Evolutionary conservation across 2,329 filamentous ascomycete genomes (phyloP), one percentile per base, ranked within the genome.

Genomic region (Arthroderma uncinatum): DNA sequence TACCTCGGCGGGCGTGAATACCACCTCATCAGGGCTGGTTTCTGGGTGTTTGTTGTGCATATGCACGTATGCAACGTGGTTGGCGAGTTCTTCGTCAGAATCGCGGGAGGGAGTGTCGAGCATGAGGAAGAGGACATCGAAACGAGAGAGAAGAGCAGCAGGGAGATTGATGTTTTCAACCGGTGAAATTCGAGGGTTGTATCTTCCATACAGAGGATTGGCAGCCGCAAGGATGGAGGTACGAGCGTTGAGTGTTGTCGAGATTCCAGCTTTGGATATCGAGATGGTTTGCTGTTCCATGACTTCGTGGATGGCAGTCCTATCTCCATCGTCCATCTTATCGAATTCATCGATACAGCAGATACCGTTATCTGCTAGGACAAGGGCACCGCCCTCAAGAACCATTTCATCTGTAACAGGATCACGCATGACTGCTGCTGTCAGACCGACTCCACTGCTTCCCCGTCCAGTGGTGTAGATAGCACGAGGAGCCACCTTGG

Each of bases 111-210:
- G 92, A 37, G 89, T 95, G 76, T 98, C 93, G 59, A 98, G 86
- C 66, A 98, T 91, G 50, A 98, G 79, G 79, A 97, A 98, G 64
- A 98, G 82, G 64, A 98, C 81, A 71, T 98, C 93, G 74, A 98
- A 98, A 82, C 93, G 89, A 59, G 92, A 96, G 56, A 98, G 82
- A 19, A 98, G 82, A 19, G 93, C 93, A 16, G 93, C 93, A n/a
- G 93, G 93, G 40, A 98, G 84, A 73, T 98, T 98, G 75, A 98
- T 98, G 73, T 98, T 98, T 73, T 98, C 93, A 25, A 98, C 91
- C 0, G 93, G 93, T 0, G 92, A 96, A 65, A 98, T 87, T 62
- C 90, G 89, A 57, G 93, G 93, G 75, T 98, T 98, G 79, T 98
- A 98, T 61, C 93, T 89, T 62, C 93, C 93, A 68, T 98, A 98